Percentiles rank a stretch among this genome's conserved stretches.
These are phyloP conservation scores for Fusarium anguioides DNA, from an alignment of 2,329 filamentous ascomycete genomes.

Conservation along the genomic window DNA sequence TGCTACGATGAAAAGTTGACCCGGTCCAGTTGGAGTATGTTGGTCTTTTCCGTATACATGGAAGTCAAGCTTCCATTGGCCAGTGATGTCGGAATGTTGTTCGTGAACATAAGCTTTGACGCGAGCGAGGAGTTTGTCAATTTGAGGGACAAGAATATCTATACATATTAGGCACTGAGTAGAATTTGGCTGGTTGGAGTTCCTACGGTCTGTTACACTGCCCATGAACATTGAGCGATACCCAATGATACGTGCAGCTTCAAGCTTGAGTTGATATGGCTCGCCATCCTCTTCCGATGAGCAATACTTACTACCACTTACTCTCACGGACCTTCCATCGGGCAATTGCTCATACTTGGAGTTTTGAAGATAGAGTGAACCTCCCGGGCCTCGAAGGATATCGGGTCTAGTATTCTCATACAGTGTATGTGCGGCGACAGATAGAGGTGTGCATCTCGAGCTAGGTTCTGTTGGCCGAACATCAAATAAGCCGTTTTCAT, in stretches of 20 bases:
- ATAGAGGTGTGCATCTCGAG: slow-evolving; percentile 58
- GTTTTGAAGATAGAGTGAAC: slow-evolving; percentile 54
- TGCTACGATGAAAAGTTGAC: slow-evolving; percentile 57
- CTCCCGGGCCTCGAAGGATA: slow-evolving; percentile 61
- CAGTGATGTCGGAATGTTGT: slow-evolving; percentile 32
- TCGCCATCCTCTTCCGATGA: slow-evolving; percentile 5
- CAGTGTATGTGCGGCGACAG: slow-evolving; percentile 64
- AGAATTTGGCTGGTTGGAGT: accelerated
- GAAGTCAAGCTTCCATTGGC: slow-evolving; percentile 48
- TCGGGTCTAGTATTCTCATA: slow-evolving; percentile 67
- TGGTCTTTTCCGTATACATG: slow-evolving; percentile 57
- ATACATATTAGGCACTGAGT: accelerated
- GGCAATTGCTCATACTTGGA: slow-evolving; percentile 41
- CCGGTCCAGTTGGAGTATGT: not conserved
- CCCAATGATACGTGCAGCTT: slow-evolving; percentile 34
- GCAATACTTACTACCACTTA: slow-evolving; percentile 22
- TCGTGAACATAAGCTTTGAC: slow-evolving; percentile 34
- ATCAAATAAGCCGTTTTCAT: slow-evolving; percentile 57
- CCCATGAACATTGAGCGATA: slow-evolving; percentile 43
- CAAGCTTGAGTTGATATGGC: slow-evolving; percentile 41
- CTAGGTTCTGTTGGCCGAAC: slow-evolving; percentile 54
- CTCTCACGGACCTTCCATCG: slow-evolving; percentile 27
- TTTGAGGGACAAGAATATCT: slow-evolving; percentile 37
- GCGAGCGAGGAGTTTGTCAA: slow-evolving; percentile 22
- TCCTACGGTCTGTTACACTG: slow-evolving; percentile 34